Conservation (phyloP, 176 grass and related monocot species). For the Carex littledalei region DNA sequence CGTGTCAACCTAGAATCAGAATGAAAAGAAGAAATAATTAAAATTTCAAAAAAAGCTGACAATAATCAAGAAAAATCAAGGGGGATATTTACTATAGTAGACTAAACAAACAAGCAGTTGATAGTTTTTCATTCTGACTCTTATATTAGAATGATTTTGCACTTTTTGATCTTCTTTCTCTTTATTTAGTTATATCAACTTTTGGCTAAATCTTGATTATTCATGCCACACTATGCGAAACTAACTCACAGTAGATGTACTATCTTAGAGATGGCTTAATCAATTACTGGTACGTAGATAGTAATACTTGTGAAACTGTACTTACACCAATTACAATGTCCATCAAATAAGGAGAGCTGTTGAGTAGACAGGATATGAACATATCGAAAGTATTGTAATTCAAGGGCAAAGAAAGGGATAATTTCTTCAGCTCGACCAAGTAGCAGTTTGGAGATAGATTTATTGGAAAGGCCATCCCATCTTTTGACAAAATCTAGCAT, state of each 20-base stretch:
- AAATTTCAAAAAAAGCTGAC: too few species aligned
- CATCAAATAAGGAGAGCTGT: slow-evolving; percentile 12
- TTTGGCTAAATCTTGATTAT: neutral
- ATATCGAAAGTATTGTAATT: neutral
- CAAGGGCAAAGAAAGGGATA: too few species aligned
- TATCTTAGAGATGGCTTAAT: too few species aligned
- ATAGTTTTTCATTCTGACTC: neutral
- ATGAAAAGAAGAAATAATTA: neutral
- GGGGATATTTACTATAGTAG: too few species aligned
- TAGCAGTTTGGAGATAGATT: neutral
- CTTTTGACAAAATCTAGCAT: neutral
- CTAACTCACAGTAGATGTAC: neutral
- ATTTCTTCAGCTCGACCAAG: too few species aligned
- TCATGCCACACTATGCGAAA: neutral
- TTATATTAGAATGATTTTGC: neutral
- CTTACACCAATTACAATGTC: too few species aligned
- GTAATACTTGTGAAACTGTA: too few species aligned
- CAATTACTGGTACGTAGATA: too few species aligned
- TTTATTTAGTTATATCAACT: neutral
- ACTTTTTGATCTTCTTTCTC: neutral
- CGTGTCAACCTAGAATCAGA: neutral
- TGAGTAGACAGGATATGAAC: slow-evolving; percentile 29
- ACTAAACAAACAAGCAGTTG: neutral
- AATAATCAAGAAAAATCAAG: too few species aligned
- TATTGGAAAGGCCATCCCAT: neutral